Evolutionary conservation across 345 rosid species (phyloP).

Genomic region (Bruguiera sexangula): DNA sequence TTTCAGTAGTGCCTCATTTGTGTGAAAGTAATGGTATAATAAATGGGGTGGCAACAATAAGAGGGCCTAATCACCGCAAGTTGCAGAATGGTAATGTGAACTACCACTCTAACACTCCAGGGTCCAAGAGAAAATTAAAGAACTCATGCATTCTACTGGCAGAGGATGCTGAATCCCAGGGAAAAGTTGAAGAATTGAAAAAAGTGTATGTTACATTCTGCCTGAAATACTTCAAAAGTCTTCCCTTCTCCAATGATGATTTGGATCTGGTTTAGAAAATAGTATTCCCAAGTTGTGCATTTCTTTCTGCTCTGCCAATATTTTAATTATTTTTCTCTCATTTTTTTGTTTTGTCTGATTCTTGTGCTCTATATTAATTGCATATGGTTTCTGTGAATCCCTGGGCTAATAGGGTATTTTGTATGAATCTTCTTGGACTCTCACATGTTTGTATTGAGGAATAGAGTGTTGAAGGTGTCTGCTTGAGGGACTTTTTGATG

Average conservation of each 20-base stretch:
- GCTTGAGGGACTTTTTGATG: neutral
- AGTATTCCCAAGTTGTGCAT: slow-evolving; percentile 9
- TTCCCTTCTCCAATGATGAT: slow-evolving; percentile 14
- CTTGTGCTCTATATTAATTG: neutral
- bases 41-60: slow-evolving; percentile 17
- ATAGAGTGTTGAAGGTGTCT: neutral
- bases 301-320: slow-evolving; percentile 4
- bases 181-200: slow-evolving; percentile 61
- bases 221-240: slow-evolving; percentile 9
- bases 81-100: slow-evolving; percentile 32
- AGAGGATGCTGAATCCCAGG: slow-evolving; percentile 53
- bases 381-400: neutral
- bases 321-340: neutral
- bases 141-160: slow-evolving; percentile 55
- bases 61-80: slow-evolving; percentile 29
- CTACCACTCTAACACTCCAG: slow-evolving; percentile 25
- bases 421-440: slow-evolving; percentile 9
- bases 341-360: neutral
- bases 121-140: slow-evolving; percentile 44
- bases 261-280: slow-evolving; percentile 1
- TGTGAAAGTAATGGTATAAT: slow-evolving; percentile 34
- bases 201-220: slow-evolving; percentile 53
- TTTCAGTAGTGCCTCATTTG: slow-evolving; percentile 31
- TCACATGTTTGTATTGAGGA: neutral
- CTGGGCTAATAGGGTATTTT: neutral